Evolutionary conservation across 495 filamentous ascomycete species (phyloP).

Genomic region (Trichoderma gamsii): DNA sequence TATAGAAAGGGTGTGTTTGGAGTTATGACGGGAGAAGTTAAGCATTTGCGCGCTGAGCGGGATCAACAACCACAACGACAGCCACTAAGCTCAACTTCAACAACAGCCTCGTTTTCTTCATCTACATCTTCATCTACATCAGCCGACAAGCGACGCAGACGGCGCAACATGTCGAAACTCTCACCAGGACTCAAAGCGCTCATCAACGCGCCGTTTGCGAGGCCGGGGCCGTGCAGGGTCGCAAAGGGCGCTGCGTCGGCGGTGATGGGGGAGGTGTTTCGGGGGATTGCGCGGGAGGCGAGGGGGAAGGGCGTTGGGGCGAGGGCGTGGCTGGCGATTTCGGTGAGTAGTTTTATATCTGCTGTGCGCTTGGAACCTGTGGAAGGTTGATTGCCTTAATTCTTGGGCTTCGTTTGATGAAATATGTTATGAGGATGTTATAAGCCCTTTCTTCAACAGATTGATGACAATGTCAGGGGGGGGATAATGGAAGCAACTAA

Average conservation of each 20-base stretch:
- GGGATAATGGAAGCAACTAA: neutral
- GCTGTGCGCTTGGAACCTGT: neutral
- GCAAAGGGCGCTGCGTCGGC: slow-evolving; percentile 54
- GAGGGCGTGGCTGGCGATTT: slow-evolving; percentile 59
- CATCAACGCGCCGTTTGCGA: slow-evolving; percentile 62
- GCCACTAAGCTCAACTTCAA: neutral
- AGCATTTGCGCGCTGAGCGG: neutral
- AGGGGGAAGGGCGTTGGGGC: slow-evolving; percentile 48
- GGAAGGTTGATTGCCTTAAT: neutral
- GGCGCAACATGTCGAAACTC: slow-evolving; percentile 58
- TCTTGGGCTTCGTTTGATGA: neutral
- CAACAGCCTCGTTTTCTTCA: neutral
- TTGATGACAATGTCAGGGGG: no score
- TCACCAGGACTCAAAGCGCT: slow-evolving; percentile 62
- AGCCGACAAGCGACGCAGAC: neutral
- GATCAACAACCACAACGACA: neutral
- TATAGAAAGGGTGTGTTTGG: no score
- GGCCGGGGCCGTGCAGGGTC: slow-evolving; percentile 38
- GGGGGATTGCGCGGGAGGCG: slow-evolving; percentile 51
- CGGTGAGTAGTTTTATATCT: slow-evolving; percentile 35
- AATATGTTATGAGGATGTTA: no score
- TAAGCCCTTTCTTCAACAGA: no score
- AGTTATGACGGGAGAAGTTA: no score
- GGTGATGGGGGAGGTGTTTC: slow-evolving; percentile 54
- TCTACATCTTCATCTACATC: neutral